A percentile compares a stretch with the other conserved stretches of the same genome.
These are phyloP conservation scores for Talaromyces sp. DNA, from an alignment of 2,329 filamentous ascomycete genomes.

Conservation along the genomic window DNA sequence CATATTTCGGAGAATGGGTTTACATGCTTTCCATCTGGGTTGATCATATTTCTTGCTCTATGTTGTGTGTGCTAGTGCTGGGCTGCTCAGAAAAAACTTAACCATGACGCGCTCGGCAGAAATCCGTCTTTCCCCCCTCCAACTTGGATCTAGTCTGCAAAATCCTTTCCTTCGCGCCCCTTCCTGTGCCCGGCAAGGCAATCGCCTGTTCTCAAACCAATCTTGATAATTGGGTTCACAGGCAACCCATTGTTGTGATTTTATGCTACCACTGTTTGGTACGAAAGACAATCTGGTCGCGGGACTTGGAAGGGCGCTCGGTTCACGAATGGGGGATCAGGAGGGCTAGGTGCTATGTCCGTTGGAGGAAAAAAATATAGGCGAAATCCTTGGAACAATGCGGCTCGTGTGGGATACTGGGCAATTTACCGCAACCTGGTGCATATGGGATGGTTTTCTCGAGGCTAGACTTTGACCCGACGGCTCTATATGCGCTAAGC, in stretches of 20 bases:
- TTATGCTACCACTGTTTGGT: too few relatives aligned
- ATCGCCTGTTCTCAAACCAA: background rate
- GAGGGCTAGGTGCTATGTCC: background rate
- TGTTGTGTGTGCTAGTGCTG: background rate
- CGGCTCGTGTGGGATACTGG: background rate
- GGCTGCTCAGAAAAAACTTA: background rate
- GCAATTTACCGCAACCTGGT: background rate
- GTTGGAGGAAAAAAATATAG: background rate
- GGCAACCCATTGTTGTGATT: background rate
- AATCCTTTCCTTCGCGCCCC: conserved; percentile 4
- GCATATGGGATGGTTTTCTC: background rate
- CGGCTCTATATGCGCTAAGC: background rate
- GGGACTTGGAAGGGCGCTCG: background rate
- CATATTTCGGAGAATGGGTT: background rate
- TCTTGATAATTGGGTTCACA: background rate
- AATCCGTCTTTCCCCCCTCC: conserved; percentile 6
- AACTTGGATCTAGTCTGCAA: background rate
- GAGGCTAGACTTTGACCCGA: background rate
- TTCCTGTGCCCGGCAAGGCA: conserved; percentile 5
- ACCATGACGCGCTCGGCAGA: conserved; percentile 12
- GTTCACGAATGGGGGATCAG: background rate
- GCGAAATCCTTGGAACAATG: background rate
- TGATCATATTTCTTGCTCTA: background rate
- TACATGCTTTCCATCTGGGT: background rate
- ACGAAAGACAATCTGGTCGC: too few relatives aligned